Evolutionary conservation across 495 filamentous ascomycete genomes (phyloP).

Genomic region (Choiromyces venosus): DNA sequence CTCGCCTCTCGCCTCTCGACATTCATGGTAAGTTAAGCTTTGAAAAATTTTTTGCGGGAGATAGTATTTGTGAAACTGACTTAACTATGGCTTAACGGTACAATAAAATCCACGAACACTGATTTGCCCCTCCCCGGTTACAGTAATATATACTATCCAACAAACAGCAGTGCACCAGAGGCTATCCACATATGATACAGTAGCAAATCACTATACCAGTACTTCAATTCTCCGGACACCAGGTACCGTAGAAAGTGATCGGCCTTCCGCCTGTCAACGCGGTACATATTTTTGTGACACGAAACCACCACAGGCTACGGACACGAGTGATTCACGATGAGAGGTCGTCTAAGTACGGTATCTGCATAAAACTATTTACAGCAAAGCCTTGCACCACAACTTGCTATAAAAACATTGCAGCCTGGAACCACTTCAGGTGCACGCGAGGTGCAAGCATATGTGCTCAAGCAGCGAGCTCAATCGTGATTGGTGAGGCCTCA

Average conservation of each 20-base stretch:
- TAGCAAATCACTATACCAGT: background rate
- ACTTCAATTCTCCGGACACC: background rate
- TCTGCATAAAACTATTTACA: background rate
- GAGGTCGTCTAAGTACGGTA: background rate
- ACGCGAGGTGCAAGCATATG: background rate
- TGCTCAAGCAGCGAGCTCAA: background rate
- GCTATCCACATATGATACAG: background rate
- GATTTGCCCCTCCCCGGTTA: background rate
- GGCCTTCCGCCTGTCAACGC: background rate
- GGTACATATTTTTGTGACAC: background rate
- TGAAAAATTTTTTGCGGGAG: background rate
- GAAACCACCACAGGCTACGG: too few relatives aligned
- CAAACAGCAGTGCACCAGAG: background rate
- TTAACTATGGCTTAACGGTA: background rate
- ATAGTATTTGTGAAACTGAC: background rate
- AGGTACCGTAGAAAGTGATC: background rate
- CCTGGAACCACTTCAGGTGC: background rate
- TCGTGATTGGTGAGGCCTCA: background rate
- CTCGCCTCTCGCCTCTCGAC: background rate
- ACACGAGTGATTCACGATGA: background rate
- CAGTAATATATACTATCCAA: background rate
- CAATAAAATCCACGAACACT: background rate
- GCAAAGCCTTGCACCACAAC: background rate
- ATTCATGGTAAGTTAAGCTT: background rate
- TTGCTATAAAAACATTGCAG: background rate